A percentile compares a stretch with the other conserved stretches of the same genome.
These are phyloP conservation scores for Starmerella tilneyi DNA, from an alignment of 805 yeast species.

Conservation along the genomic window DNA sequence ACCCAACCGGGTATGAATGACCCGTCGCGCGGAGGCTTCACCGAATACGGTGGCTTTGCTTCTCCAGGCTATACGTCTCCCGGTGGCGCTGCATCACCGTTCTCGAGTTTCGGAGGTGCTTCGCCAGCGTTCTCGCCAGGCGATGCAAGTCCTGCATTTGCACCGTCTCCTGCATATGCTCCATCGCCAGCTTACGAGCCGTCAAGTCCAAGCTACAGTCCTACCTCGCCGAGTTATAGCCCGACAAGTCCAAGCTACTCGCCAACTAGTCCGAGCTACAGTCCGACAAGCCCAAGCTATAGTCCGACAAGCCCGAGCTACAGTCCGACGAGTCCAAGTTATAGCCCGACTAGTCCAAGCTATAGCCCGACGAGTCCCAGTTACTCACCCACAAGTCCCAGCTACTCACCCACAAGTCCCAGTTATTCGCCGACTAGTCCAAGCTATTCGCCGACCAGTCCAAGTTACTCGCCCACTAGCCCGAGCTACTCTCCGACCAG, in stretches of 20 bases:
- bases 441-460: conserved; percentile 66
- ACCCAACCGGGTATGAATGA: conserved; percentile 74
- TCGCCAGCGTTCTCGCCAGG: conserved; percentile 55
- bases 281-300: conserved; percentile 31
- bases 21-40: conserved; percentile 66
- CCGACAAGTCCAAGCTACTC: conserved; percentile 57
- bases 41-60: conserved; percentile 70
- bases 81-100: conserved; percentile 38
- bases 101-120: conserved; percentile 38
- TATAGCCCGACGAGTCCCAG: conserved; percentile 58
- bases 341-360: conserved; percentile 46
- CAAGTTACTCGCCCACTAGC: conserved; percentile 54
- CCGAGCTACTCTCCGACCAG: conserved; percentile 71
- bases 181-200: conserved; percentile 70
- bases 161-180: conserved; percentile 59
- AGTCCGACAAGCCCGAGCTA: conserved; percentile 62
- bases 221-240: conserved; percentile 61
- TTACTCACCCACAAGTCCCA: conserved; percentile 53
- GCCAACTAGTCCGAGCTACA: conserved; percentile 24
- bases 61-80: conserved; percentile 42
- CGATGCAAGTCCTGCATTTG: conserved; percentile 58
- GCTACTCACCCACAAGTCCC: conserved; percentile 72
- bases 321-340: conserved; percentile 53
- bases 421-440: conserved; percentile 73
- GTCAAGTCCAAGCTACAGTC: conserved; percentile 45